A percentile compares a stretch with the other conserved stretches of the same genome.
These are phyloP conservation scores for Ailanthus altissimus DNA, from an alignment of 345 rosid species.

Conservation along the genomic window DNA sequence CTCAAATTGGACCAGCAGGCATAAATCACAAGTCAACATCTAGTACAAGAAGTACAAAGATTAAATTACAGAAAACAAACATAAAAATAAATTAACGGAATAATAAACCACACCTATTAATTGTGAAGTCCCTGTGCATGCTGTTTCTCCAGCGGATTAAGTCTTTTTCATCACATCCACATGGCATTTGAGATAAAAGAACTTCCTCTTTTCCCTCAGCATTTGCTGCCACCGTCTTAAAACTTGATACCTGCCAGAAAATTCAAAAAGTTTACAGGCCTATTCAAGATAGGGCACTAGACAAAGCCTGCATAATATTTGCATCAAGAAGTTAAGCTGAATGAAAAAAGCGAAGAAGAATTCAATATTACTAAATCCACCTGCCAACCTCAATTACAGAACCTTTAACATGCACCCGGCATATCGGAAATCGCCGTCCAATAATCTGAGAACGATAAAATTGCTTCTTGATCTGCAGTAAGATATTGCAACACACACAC, in stretches of 20 bases:
- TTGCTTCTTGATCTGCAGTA: slow-evolving; percentile 48
- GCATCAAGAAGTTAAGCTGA: background rate
- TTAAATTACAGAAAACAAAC: background rate
- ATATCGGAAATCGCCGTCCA: slow-evolving; percentile 83
- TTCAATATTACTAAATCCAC: slow-evolving; percentile 9
- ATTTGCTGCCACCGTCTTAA: slow-evolving; percentile 56
- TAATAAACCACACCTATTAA: slow-evolving; percentile 63
- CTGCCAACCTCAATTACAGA: slow-evolving; percentile 68
- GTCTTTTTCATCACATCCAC: slow-evolving; percentile 52
- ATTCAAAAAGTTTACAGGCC: slow-evolving; percentile 11
- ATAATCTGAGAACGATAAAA: slow-evolving; percentile 59
- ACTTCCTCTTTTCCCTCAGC: slow-evolving; percentile 38
- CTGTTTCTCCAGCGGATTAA: slow-evolving; percentile 74
- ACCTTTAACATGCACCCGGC: slow-evolving; percentile 60
- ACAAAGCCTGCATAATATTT: slow-evolving; percentile 12
- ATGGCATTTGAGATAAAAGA: slow-evolving; percentile 34
- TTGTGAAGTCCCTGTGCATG: slow-evolving; percentile 82
- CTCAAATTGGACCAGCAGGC: slow-evolving; percentile 5
- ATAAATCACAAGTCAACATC: slow-evolving; percentile 7
- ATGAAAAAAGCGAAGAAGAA: background rate
- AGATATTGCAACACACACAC: slow-evolving; percentile 16
- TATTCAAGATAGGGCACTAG: slow-evolving; percentile 15
- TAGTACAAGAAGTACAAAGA: background rate
- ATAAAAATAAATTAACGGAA: slow-evolving; percentile 6
- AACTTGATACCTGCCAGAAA: slow-evolving; percentile 77